A percentile compares a stretch with the other conserved stretches of the same genome.
Conservation (phyloP, 1,284 basidiomycete genomes). For the Ustilago cynodontis region DNA sequence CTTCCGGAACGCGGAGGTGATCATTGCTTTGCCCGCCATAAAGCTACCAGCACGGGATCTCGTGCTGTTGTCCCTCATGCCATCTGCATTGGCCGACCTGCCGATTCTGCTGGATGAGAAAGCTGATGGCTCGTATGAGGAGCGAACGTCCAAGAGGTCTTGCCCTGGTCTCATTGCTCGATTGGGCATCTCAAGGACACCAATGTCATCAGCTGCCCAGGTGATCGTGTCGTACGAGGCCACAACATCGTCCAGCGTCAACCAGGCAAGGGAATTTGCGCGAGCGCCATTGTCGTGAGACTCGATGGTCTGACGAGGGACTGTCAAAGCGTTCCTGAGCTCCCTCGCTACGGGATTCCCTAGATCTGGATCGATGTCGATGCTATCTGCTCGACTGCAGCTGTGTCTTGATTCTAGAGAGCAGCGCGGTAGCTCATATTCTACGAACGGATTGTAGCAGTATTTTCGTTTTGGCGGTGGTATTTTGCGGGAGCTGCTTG, state of each 20-base stretch:
- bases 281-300: neutral
- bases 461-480: neutral
- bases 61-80: neutral
- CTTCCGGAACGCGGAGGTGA: conserved; percentile 12
- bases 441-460: conserved; percentile 19
- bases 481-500: neutral
- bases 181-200: neutral
- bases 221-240: neutral
- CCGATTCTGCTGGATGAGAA: conserved; percentile 1
- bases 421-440: conserved; percentile 1
- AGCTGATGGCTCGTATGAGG: neutral
- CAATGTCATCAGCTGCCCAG: neutral
- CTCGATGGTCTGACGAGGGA: neutral
- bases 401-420: neutral
- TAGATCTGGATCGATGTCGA: conserved; percentile 19
- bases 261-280: neutral
- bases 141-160: neutral
- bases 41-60: neutral
- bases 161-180: neutral
- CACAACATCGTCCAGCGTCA: neutral
- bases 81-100: neutral
- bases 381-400: conserved; percentile 27
- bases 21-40: neutral
- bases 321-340: neutral
- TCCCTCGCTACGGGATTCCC: neutral